A percentile compares a stretch with the other conserved stretches of the same genome.
Conservation (phyloP, 2,329 filamentous ascomycete genomes). For the Hypoxylon sp. region DNA sequence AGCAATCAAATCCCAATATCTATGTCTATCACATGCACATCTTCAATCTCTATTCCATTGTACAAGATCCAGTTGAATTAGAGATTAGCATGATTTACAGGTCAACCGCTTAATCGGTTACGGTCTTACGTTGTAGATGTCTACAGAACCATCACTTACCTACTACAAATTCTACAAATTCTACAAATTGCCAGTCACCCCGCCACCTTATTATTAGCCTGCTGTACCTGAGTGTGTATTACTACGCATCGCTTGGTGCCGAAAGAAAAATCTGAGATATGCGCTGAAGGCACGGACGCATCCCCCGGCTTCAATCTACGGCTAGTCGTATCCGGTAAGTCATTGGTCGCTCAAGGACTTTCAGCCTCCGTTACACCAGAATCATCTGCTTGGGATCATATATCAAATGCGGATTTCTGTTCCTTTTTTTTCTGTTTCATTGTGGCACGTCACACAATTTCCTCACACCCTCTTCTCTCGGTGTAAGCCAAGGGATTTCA, state of each 20-base stretch:
- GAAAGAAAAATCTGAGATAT: conserved; percentile 16
- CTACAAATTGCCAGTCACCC: conserved; percentile 13
- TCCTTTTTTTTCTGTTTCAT: conserved; percentile 24
- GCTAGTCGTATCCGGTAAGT: conserved; percentile 24
- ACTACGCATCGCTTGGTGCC: conserved; percentile 20
- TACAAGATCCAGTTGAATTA: conserved; percentile 9
- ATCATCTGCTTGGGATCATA: conserved; percentile 17
- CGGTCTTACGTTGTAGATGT: conserved; percentile 5
- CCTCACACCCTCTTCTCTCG: conserved; percentile 35
- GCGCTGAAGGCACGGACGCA: conserved; percentile 17
- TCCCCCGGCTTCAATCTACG: conserved; percentile 20
- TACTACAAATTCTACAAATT: conserved; percentile 14
- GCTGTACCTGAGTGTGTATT: conserved; percentile 11
- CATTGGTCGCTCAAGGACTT: conserved; percentile 36
- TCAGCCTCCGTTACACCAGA: conserved; percentile 41
- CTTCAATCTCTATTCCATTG: conserved; percentile 29
- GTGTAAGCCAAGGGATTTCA: conserved; percentile 34
- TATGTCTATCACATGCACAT: conserved; percentile 22
- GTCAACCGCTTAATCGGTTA: not conserved
- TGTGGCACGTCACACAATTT: conserved; percentile 40
- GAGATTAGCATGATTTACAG: conserved; percentile 19
- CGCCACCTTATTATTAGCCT: conserved; percentile 25
- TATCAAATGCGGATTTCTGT: conserved; percentile 22
- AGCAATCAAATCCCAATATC: conserved; percentile 21
- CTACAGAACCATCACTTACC: conserved; percentile 7